These are phyloP conservation scores for Pyricularia sp. DNA, from an alignment of 2,329 filamentous ascomycete genomes.

Conservation along the genomic window DNA sequence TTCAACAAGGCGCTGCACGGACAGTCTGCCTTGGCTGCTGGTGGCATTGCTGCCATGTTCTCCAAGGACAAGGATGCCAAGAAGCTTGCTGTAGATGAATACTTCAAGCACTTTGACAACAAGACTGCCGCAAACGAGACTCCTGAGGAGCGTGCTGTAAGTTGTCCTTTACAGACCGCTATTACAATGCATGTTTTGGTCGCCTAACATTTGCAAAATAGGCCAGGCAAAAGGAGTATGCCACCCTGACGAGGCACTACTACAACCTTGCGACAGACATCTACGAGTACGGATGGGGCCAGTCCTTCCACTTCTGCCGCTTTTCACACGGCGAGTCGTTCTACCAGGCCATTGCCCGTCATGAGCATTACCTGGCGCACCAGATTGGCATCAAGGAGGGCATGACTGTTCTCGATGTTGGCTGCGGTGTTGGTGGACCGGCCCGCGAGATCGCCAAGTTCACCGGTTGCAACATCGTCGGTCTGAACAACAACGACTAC, in stretches of 20 bases:
- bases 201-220: conserved; percentile 19
- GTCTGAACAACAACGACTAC: conserved; percentile 98
- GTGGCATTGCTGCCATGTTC: conserved; percentile 73
- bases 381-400: conserved; percentile 73
- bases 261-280: conserved; percentile 95
- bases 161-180: background rate
- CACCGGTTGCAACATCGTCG: conserved; percentile 75
- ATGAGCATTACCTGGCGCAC: conserved; percentile 95
- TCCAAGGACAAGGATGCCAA: conserved; percentile 53
- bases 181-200: background rate
- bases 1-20: conserved; percentile 87
- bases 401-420: conserved; percentile 89
- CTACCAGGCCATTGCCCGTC: conserved; percentile 80
- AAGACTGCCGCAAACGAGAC: conserved; percentile 67
- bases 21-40: conserved; percentile 51
- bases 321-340: conserved; percentile 81
- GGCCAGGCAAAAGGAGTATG: conserved; percentile 77
- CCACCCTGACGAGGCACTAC: conserved; percentile 89
- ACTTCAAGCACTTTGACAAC: conserved; percentile 82
- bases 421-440: conserved; percentile 91
- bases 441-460: conserved; percentile 96
- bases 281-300: conserved; percentile 94
- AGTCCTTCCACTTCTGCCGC: conserved; percentile 95
- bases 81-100: conserved; percentile 59
- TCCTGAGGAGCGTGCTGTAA: conserved; percentile 62